Evolutionary conservation across 1,284 basidiomycete genomes (phyloP).

Genomic region (Chondrostereum purpureum): DNA sequence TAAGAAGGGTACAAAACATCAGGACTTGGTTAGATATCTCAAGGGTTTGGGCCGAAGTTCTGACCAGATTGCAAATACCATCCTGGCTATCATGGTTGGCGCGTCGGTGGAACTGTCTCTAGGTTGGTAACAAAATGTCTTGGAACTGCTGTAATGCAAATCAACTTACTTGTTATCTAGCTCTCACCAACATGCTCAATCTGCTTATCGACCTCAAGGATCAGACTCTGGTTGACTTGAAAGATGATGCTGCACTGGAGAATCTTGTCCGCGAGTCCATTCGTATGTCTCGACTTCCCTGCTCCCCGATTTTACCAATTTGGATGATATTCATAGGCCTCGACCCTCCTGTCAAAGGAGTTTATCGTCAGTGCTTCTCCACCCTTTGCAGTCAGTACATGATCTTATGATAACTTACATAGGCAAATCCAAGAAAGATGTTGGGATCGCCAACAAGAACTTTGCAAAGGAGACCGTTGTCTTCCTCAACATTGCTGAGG

Average conservation of each 20-base stretch:
- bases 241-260: constrained; percentile 33
- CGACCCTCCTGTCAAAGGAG: constrained; percentile 41
- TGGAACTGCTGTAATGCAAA: too few relatives aligned
- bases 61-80: constrained; percentile 58
- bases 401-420: background rate
- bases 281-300: constrained; percentile 35
- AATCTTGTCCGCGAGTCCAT: constrained; percentile 61
- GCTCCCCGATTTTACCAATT: background rate
- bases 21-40: constrained; percentile 51
- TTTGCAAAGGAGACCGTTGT: constrained; percentile 43
- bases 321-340: constrained; percentile 25
- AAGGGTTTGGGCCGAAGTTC: constrained; percentile 45
- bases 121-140: too few relatives aligned
- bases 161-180: too few relatives aligned
- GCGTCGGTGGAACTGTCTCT: constrained; percentile 64
- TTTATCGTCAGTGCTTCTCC: constrained; percentile 38
- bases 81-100: constrained; percentile 66
- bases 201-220: constrained; percentile 47
- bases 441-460: constrained; percentile 35
- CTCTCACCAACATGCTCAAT: constrained; percentile 43
- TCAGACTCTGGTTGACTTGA: constrained; percentile 30
- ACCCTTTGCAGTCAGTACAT: too few relatives aligned
- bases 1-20: constrained; percentile 36
- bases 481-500: constrained; percentile 54
- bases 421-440: constrained; percentile 25